A percentile compares a stretch with the other conserved stretches of the same genome.
phyloP scores from a whole-genome alignment of 2,329 filamentous ascomycete genomes.

The Ascochyta rabiei region DNA sequence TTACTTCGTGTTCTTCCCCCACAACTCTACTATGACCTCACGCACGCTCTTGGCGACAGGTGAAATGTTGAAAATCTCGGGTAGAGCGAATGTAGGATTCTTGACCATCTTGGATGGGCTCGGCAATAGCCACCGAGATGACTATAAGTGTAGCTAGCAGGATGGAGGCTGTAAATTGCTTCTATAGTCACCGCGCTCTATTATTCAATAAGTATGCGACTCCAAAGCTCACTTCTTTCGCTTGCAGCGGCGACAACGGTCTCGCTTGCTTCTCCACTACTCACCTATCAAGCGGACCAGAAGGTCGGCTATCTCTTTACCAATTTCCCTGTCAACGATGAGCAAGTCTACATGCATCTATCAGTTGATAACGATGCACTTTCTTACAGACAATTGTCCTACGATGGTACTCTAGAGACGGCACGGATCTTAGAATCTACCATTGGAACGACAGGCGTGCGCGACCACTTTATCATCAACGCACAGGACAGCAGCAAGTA shows the following conservation, averaged over 20 bases:
- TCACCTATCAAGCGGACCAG: slow-evolving; percentile 2
- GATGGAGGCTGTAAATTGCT: not conserved
- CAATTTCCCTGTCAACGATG: slow-evolving; percentile 11
- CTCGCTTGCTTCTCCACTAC: not conserved
- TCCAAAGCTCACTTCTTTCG: not conserved
- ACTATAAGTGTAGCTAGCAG: not conserved
- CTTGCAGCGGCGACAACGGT: not conserved
- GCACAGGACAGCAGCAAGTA: slow-evolving; percentile 10
- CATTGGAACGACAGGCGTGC: slow-evolving; percentile 7
- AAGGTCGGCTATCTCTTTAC: slow-evolving; percentile 13
- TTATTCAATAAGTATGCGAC: not conserved
- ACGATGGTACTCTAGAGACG: slow-evolving; percentile 7
- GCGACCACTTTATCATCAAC: slow-evolving; percentile 11
- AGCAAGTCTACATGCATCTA: slow-evolving; percentile 16
- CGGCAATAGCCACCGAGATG: not conserved
- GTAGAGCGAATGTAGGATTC: not conserved
- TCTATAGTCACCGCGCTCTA: too few relatives aligned
- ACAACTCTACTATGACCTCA: slow-evolving; percentile 5
- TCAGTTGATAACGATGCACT: slow-evolving; percentile 12
- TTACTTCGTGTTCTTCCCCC: not conserved
- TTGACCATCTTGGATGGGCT: slow-evolving; percentile 1
- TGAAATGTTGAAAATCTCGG: not conserved
- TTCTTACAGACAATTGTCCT: slow-evolving; percentile 6
- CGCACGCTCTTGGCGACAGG: not conserved
- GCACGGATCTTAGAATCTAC: slow-evolving; percentile 7